Evolutionary conservation across 495 filamentous ascomycete genomes (phyloP).

Genomic region (Chaetomium cochliodes): DNA sequence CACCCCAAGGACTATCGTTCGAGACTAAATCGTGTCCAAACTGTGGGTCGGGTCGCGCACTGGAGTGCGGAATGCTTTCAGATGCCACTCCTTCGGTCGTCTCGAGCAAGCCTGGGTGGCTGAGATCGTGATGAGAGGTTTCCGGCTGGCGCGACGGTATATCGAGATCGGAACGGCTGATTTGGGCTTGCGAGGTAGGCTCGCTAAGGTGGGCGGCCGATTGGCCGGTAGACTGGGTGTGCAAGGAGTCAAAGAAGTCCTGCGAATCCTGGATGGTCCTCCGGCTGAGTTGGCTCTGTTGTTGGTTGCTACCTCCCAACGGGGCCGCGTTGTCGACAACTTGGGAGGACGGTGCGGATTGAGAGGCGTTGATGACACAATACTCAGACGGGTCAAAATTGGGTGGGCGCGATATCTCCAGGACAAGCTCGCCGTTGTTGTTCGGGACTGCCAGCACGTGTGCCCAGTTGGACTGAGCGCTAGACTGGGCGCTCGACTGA

Average conservation of each 20-base stretch:
- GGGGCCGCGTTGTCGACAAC: neutral
- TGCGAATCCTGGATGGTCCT: constrained; percentile 38
- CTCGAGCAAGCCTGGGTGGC: constrained; percentile 2
- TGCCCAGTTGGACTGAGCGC: neutral
- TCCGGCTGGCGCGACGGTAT: constrained; percentile 32
- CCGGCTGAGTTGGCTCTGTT: constrained; percentile 16
- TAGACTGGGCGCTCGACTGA: no score
- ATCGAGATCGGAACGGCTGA: constrained; percentile 13
- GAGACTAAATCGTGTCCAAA: neutral
- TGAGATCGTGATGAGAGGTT: neutral
- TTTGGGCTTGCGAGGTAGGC: neutral
- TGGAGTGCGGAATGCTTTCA: neutral
- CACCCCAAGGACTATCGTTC: constrained; percentile 6
- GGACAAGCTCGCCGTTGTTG: constrained; percentile 16
- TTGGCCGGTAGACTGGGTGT: constrained; percentile 18
- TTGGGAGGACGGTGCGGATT: constrained; percentile 20
- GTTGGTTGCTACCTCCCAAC: neutral
- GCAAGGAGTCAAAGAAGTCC: constrained; percentile 20
- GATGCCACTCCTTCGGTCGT: neutral
- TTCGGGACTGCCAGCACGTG: neutral
- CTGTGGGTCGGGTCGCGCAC: neutral
- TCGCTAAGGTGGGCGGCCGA: neutral
- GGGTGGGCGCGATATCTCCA: constrained; percentile 19
- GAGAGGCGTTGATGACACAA: constrained; percentile 12
- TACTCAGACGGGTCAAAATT: constrained; percentile 28